phyloP scores from a whole-genome alignment of 208 protist genomes.

The Phytomonas francai region DNA sequence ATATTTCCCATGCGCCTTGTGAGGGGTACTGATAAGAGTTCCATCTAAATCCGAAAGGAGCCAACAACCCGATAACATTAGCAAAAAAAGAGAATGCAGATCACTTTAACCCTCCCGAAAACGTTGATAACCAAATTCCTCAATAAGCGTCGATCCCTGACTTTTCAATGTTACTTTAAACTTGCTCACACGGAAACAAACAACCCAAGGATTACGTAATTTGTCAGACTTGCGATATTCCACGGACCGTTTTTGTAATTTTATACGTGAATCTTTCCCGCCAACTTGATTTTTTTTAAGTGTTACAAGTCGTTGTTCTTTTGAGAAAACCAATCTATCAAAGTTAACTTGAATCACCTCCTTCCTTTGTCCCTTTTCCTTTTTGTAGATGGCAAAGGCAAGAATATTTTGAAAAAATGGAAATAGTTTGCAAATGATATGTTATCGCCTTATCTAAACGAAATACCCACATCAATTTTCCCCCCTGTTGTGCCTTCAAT shows the following conservation, averaged over 20 bases:
- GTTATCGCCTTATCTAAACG: neutral
- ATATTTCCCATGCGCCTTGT: conserved; percentile 78
- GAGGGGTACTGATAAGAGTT: conserved; percentile 74
- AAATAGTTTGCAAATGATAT: neutral
- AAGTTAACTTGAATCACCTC: neutral
- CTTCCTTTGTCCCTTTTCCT: neutral
- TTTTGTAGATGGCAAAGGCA: conserved; percentile 7
- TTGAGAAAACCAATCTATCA: neutral
- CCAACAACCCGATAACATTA: conserved; percentile 64
- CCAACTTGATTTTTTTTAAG: neutral
- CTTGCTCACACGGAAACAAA: conserved; percentile 1
- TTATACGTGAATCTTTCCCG: neutral
- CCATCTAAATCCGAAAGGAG: conserved; percentile 77
- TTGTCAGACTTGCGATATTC: neutral
- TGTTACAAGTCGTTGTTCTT: neutral
- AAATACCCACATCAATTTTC: neutral
- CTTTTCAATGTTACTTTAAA: neutral
- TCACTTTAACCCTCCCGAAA: conserved; percentile 4
- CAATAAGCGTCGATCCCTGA: neutral
- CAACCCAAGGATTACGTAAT: conserved; percentile 8
- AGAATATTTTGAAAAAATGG: conserved; percentile 8
- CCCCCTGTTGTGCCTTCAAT: neutral
- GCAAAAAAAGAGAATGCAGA: neutral
- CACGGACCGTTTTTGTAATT: neutral
- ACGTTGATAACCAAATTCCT: conserved; percentile 1